Evolutionary conservation across 2,329 filamentous ascomycete genomes (phyloP), one percentile per base, ranked within the genome.

Genomic region (Diaporthe vexans): DNA sequence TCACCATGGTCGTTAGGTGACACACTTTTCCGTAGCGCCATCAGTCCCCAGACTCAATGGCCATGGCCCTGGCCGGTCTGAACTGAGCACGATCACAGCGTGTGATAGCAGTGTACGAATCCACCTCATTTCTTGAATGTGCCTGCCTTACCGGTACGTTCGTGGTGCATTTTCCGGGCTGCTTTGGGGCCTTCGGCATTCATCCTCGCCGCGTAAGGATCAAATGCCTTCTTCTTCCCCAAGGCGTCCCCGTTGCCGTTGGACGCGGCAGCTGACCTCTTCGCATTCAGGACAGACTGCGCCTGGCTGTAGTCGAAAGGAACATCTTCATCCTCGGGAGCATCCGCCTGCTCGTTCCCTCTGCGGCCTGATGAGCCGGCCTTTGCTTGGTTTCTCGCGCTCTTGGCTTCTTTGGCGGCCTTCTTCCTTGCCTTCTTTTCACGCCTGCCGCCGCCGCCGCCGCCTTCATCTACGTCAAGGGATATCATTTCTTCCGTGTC

Each of bases 61-160:
- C n/a, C 48, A 57, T 6, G 10, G 26, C 6, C 40, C 21, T 19
- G 26, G 8, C 26, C 63, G 10, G 57, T 51, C 56, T 35, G 5
- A 29, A n/a, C 37, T 46, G 29, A 46, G 11, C 26, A 29, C 7
- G 11, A 29, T 54, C 7, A 51, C 33, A 33, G 17, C 11, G 11
- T 10, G n/a, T 46, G 5, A 6, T 33, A 10, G 13, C 33, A 29
- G 35, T 11, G 43, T 7, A 11, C 48, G 7, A 24, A 15, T 21
- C 3, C 48, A 29, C 6, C 56, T 79, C 73, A 81, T 69, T 85
- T 85, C 78, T 85, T 85, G n/a, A 86, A 87, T 56, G 82, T 83
- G 15, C 83, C 82, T 29, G 80, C 79, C 78, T 82, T 83, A 37
- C 80, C 80, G 35, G 76, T 74, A 79, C 79, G 79, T 63, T 81